Percentiles rank a stretch among this genome's conserved stretches.
Conservation (phyloP, 805 yeast species). For the Candida pini region DNA sequence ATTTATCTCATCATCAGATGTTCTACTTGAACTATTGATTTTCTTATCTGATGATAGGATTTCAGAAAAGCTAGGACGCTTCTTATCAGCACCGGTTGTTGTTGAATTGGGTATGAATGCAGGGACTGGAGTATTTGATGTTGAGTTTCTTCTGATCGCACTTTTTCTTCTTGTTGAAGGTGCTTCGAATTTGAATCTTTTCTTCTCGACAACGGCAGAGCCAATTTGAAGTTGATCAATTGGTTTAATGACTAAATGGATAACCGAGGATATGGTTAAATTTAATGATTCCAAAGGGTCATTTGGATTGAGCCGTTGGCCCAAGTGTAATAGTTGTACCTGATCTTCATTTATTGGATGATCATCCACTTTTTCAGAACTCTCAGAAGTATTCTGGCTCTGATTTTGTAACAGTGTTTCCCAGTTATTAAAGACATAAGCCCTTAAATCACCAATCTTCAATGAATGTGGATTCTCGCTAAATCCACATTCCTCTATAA, state of each 20-base stretch:
- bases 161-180: slow-evolving; percentile 9
- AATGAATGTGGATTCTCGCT: slow-evolving; percentile 6
- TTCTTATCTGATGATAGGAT: not conserved
- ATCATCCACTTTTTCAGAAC: slow-evolving; percentile 4
- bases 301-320: slow-evolving; percentile 25
- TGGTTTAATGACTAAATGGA: slow-evolving; percentile 28
- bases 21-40: not conserved
- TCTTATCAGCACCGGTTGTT: too few relatives aligned
- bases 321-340: slow-evolving; percentile 27
- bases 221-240: slow-evolving; percentile 12
- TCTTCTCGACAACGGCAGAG: slow-evolving; percentile 8
- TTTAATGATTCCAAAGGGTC: slow-evolving; percentile 16
- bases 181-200: slow-evolving; percentile 17
- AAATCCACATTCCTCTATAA: slow-evolving; percentile 9
- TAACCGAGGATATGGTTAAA: slow-evolving; percentile 19
- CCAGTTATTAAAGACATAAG: slow-evolving; percentile 25
- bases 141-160: slow-evolving; percentile 16
- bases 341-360: slow-evolving; percentile 21
- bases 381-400: slow-evolving; percentile 6
- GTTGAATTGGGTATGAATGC: slow-evolving; percentile 14
- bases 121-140: slow-evolving; percentile 24
- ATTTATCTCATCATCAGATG: slow-evolving; percentile 1
- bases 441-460: slow-evolving; percentile 25
- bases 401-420: slow-evolving; percentile 4
- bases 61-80: too few relatives aligned